Percentiles rank a stretch among this genome's conserved stretches.
These are phyloP conservation scores for Leccinum solheimii DNA, from an alignment of 1,284 basidiomycete genomes.

Conservation along the genomic window DNA sequence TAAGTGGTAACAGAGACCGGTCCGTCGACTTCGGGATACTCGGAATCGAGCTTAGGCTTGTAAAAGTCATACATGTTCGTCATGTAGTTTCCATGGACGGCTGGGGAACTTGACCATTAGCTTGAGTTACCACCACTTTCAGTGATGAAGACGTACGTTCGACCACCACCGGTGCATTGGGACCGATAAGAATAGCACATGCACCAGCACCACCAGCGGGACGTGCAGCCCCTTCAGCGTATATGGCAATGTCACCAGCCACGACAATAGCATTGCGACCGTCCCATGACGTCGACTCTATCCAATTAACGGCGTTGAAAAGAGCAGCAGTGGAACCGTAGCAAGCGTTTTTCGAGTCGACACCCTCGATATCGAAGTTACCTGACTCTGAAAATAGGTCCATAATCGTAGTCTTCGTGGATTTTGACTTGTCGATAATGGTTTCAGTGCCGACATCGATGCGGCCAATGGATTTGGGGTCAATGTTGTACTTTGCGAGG, in stretches of 20 bases:
- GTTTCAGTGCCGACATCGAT: constrained; percentile 99
- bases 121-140: background rate
- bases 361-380: constrained; percentile 97
- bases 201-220: constrained; percentile 98
- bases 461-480: constrained; percentile 94
- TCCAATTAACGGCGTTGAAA: constrained; percentile 98
- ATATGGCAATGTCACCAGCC: constrained; percentile 96
- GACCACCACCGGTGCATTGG: constrained; percentile 91
- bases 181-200: constrained; percentile 93
- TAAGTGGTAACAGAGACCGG: constrained; percentile 96
- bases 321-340: constrained; percentile 98
- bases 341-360: constrained; percentile 99
- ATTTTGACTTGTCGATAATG: constrained; percentile 99
- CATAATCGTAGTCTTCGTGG: constrained; percentile 98
- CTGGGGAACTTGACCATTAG: constrained; percentile 46
- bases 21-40: constrained; percentile 97
- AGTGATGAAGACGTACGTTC: constrained; percentile 74
- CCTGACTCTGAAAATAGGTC: constrained; percentile 91
- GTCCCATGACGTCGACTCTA: constrained; percentile 97
- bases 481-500: constrained; percentile 93
- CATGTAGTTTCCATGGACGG: constrained; percentile 97
- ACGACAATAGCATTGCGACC: constrained; percentile 98
- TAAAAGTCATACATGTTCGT: constrained; percentile 98
- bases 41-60: constrained; percentile 91
- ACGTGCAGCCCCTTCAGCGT: constrained; percentile 93